phyloP scores from a whole-genome alignment of 495 filamentous ascomycete species.

The Tricharina praecox region DNA sequence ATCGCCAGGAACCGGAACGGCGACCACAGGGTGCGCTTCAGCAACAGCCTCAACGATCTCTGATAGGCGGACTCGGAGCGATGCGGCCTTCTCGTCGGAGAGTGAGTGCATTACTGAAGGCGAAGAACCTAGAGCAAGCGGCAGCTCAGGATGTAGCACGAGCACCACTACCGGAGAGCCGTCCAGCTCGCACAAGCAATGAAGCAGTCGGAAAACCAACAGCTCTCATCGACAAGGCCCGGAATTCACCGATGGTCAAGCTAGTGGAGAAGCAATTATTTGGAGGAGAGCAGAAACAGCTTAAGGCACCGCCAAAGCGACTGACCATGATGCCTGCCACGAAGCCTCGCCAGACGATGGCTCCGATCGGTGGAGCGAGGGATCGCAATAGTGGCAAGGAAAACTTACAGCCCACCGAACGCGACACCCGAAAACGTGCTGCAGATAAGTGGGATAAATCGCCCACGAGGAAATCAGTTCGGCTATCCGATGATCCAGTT shows the following conservation, averaged over 20 bases:
- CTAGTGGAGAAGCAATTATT: not conserved
- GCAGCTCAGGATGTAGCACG: not conserved
- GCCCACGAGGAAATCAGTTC: not conserved
- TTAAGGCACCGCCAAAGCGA: constrained; percentile 1
- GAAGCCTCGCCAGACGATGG: not conserved
- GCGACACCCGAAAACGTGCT: not conserved
- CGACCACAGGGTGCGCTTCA: not conserved
- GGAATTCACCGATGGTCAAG: not conserved
- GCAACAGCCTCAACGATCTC: not conserved
- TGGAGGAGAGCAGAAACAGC: not conserved
- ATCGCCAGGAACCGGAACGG: not conserved
- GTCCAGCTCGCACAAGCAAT: not conserved
- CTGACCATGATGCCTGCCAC: not conserved
- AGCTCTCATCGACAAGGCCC: not conserved
- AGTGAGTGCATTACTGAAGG: constrained; percentile 1
- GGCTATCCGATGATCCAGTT: not conserved
- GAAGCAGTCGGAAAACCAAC: not conserved
- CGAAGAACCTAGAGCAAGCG: not conserved
- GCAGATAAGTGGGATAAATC: not conserved
- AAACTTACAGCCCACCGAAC: not conserved
- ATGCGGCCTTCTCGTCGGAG: not conserved
- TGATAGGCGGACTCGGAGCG: not conserved
- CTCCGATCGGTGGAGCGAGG: not conserved
- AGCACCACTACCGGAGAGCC: not conserved
- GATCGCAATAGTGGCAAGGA: constrained; percentile 1